Evolutionary conservation across 768 basidiomycete genomes (phyloP).

Genomic region (Cubamyces sp.): DNA sequence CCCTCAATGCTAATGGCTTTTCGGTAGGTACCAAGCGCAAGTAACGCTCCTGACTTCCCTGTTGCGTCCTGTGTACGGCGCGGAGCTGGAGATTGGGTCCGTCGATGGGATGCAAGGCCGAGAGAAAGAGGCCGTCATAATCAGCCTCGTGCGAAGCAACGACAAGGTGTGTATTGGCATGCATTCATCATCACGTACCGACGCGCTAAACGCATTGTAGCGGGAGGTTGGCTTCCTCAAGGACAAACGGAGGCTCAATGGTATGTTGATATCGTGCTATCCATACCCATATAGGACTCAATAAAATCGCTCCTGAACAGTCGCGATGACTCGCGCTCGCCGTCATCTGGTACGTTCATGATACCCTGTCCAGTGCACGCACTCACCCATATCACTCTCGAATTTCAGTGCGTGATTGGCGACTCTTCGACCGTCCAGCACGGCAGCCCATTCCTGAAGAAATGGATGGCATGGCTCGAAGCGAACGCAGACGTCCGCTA

Average conservation of each 20-base stretch:
- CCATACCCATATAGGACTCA: not conserved
- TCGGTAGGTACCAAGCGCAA: conserved; percentile 86
- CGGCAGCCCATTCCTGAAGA: conserved; percentile 82
- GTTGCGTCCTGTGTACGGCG: conserved; percentile 70
- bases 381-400: not conserved
- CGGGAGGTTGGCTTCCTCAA: conserved; percentile 94
- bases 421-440: conserved; percentile 91
- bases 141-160: conserved; percentile 92
- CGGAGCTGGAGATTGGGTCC: conserved; percentile 83
- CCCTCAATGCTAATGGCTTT: not conserved
- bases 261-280: conserved; percentile 40
- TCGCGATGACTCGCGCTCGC: conserved; percentile 91
- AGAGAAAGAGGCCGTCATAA: conserved; percentile 92
- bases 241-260: conserved; percentile 91
- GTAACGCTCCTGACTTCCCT: conserved; percentile 82
- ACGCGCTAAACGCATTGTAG: conserved; percentile 38
- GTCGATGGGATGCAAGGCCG: conserved; percentile 98
- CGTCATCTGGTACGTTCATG: conserved; percentile 74
- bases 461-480: conserved; percentile 93
- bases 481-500: conserved; percentile 88
- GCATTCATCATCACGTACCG: not conserved
- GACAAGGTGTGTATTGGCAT: conserved; percentile 54
- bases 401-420: conserved; percentile 80
- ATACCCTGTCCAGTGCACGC: not conserved
- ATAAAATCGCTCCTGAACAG: conserved; percentile 38